Conservation (phyloP, 257 asterid species). For the Salvia hispanica region DNA sequence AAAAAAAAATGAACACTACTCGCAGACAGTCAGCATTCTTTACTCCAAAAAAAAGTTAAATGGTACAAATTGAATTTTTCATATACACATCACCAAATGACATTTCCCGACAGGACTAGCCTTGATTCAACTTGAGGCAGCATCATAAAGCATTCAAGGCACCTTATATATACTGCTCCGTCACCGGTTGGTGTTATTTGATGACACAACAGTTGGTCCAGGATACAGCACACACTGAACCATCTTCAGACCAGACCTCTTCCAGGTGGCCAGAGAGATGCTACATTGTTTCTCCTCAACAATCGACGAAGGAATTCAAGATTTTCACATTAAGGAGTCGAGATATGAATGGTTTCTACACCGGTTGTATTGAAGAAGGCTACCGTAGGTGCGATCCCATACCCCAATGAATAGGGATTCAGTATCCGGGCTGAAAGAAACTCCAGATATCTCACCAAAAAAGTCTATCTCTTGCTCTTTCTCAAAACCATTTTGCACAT, state of each 20-base stretch:
- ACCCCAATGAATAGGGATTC: conserved; percentile 70
- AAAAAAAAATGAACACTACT: conserved; percentile 22
- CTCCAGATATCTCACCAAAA: conserved; percentile 69
- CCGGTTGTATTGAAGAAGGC: conserved; percentile 66
- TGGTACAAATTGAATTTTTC: conserved; percentile 31
- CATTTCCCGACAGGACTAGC: conserved; percentile 8
- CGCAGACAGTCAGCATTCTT: conserved; percentile 23
- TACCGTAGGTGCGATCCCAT: conserved; percentile 73
- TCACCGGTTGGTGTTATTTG: conserved; percentile 30
- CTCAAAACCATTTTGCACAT: conserved; percentile 54
- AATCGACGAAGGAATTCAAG: conserved; percentile 18
- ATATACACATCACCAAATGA: conserved; percentile 37
- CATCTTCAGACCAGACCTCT: conserved; percentile 22
- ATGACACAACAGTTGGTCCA: conserved; percentile 30
- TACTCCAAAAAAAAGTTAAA: not conserved
- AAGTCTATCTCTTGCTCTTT: conserved; percentile 74
- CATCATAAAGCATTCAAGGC: conserved; percentile 26
- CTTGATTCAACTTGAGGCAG: conserved; percentile 22
- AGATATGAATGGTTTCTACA: conserved; percentile 52
- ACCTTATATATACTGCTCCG: conserved; percentile 27
- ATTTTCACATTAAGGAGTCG: conserved; percentile 41
- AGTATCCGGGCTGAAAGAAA: conserved; percentile 68
- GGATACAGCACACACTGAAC: conserved; percentile 3
- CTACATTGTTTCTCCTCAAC: conserved; percentile 21
- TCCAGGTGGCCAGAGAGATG: conserved; percentile 8